A percentile compares a stretch with the other conserved stretches of the same genome.
Evolutionary conservation across 2,329 filamentous ascomycete species (phyloP).

Genomic region (Aspergillus alliaceus): DNA sequence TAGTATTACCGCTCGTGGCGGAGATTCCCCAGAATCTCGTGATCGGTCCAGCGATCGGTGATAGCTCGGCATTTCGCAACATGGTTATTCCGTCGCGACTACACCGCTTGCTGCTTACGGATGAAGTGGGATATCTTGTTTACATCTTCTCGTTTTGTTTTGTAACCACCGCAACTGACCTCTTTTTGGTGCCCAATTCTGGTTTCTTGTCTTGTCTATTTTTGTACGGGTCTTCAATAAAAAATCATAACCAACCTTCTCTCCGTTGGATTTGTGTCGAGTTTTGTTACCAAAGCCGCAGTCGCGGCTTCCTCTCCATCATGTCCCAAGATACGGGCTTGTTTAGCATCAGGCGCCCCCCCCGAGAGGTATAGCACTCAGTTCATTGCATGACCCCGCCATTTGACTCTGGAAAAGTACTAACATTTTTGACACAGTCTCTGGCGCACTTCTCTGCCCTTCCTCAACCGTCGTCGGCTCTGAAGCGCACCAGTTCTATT

Average conservation of each 20-base stretch:
- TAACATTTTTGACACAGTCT: conserved; percentile 23
- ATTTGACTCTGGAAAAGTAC: conserved; percentile 1
- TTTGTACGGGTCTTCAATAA: neutral
- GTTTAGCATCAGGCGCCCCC: conserved; percentile 87
- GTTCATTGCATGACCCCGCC: conserved; percentile 1
- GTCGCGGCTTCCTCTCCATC: conserved; percentile 34
- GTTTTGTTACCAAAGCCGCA: conserved; percentile 17
- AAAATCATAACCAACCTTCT: too few species aligned
- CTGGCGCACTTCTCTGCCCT: conserved; percentile 68
- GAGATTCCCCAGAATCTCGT: conserved; percentile 36
- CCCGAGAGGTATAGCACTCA: conserved; percentile 70
- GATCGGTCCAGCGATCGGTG: conserved; percentile 13
- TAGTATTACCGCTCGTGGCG: conserved; percentile 15
- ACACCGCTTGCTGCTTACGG: conserved; percentile 32
- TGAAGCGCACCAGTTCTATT: conserved; percentile 87
- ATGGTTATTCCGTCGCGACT: conserved; percentile 17
- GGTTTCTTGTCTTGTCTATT: neutral
- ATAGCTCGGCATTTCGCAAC: conserved; percentile 9
- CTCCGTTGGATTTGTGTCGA: too few species aligned
- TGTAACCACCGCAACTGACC: neutral
- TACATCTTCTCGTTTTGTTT: conserved; percentile 27
- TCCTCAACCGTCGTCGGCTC: conserved; percentile 85
- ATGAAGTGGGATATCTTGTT: conserved; percentile 35
- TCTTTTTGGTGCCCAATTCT: neutral
- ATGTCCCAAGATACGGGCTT: conserved; percentile 88